Conservation (phyloP, 2,329 filamentous ascomycete species). For the Chaetomiaceae sp. region DNA sequence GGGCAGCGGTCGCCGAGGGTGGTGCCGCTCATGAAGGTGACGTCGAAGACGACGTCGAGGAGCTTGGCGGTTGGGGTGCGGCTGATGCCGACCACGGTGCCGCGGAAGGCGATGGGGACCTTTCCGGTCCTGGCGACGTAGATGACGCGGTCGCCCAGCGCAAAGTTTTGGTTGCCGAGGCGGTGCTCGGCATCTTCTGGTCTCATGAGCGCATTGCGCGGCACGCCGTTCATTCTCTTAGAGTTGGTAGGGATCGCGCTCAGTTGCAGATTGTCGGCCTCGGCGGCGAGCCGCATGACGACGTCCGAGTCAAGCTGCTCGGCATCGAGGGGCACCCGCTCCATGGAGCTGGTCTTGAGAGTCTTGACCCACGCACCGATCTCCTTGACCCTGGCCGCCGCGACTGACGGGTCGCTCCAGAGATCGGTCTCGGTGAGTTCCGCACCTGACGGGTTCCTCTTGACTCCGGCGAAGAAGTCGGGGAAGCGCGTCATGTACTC, state of each 20-base stretch:
- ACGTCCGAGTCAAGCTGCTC: slow-evolving; percentile 92
- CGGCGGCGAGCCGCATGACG: slow-evolving; percentile 73
- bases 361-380: slow-evolving; percentile 91
- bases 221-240: slow-evolving; percentile 74
- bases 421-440: slow-evolving; percentile 82
- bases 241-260: slow-evolving; percentile 50
- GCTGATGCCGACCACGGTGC: slow-evolving; percentile 93
- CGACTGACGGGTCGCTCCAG: slow-evolving; percentile 67
- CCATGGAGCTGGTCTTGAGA: slow-evolving; percentile 85
- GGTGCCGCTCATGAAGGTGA: slow-evolving; percentile 94
- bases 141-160: slow-evolving; percentile 82
- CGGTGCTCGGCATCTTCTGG: slow-evolving; percentile 95
- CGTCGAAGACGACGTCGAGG: slow-evolving; percentile 89
- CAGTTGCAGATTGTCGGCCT: slow-evolving; percentile 57
- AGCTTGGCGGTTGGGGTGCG: slow-evolving; percentile 77
- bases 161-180: slow-evolving; percentile 77
- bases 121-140: slow-evolving; percentile 92
- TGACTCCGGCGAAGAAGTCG: slow-evolving; percentile 87
- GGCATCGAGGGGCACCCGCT: slow-evolving; percentile 91
- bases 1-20: slow-evolving; percentile 86
- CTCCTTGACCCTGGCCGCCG: slow-evolving; percentile 80
- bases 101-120: slow-evolving; percentile 85
- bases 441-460: slow-evolving; percentile 78
- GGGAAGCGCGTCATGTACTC: slow-evolving; percentile 93
- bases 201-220: slow-evolving; percentile 81